A percentile compares a stretch with the other conserved stretches of the same genome.
Conservation (phyloP, 140 eudicot genomes). For the Bidens hawaiensis region DNA sequence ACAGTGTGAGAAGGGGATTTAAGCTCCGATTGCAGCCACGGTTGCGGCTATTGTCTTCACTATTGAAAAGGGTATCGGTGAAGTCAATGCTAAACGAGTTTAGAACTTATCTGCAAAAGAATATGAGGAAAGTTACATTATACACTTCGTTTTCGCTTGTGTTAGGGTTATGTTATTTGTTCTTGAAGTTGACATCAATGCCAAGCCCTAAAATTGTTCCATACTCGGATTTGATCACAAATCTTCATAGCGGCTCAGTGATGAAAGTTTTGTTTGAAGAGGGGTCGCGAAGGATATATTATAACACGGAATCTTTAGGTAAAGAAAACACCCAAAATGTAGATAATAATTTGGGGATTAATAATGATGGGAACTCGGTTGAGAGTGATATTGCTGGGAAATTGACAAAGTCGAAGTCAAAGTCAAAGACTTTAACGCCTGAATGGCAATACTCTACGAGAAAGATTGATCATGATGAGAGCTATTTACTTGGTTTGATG, state of each 20-base stretch:
- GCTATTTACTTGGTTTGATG: slow-evolving; percentile 78
- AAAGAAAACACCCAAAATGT: slow-evolving; percentile 17
- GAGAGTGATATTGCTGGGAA: slow-evolving; percentile 27
- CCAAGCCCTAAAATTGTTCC: slow-evolving; percentile 75
- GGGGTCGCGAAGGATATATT: slow-evolving; percentile 82
- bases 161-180: slow-evolving; percentile 73
- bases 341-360: slow-evolving; percentile 20
- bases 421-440: slow-evolving; percentile 34
- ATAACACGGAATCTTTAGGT: slow-evolving; percentile 38
- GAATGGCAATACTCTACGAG: slow-evolving; percentile 82
- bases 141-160: slow-evolving; percentile 55
- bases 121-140: slow-evolving; percentile 44
- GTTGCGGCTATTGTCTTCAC: slow-evolving; percentile 48
- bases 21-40: slow-evolving; percentile 74
- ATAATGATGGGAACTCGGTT: slow-evolving; percentile 15
- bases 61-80: slow-evolving; percentile 48
- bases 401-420: slow-evolving; percentile 28
- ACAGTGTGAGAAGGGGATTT: slow-evolving; percentile 43
- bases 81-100: slow-evolving; percentile 46
- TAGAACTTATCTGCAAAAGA: slow-evolving; percentile 52
- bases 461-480: slow-evolving; percentile 84
- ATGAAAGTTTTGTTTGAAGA: slow-evolving; percentile 82
- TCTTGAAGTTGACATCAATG: slow-evolving; percentile 67
- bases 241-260: slow-evolving; percentile 61
- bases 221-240: slow-evolving; percentile 70